These are phyloP conservation scores for Garcia nutans DNA, from an alignment of 345 rosid genomes.

Conservation along the genomic window DNA sequence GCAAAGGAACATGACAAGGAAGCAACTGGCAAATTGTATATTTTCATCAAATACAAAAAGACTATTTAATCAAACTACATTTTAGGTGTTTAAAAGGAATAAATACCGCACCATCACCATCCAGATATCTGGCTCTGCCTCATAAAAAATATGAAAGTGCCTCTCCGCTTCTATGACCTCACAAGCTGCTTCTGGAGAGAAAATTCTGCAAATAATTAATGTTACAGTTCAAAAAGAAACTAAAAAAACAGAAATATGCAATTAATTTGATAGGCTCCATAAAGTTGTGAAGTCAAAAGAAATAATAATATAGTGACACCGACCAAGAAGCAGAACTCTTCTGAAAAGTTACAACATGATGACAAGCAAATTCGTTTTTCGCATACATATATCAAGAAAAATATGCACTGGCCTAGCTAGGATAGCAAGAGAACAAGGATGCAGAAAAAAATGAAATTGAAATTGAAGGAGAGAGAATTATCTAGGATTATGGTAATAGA, in stretches of 20 bases:
- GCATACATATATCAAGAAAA: too few relatives aligned
- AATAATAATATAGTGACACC: neutral
- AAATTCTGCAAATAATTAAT: slow-evolving; percentile 53
- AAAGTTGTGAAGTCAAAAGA: neutral
- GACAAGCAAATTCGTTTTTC: neutral
- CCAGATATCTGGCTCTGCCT: slow-evolving; percentile 93
- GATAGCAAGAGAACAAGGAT: neutral
- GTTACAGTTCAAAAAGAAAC: neutral
- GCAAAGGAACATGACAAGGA: too few relatives aligned
- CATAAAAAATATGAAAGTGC: slow-evolving; percentile 89
- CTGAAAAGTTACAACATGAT: neutral
- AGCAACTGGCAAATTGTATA: neutral
- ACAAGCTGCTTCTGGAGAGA: slow-evolving; percentile 96
- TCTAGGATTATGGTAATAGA: neutral
- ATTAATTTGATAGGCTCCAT: neutral
- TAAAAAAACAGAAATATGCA: neutral
- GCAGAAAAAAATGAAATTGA: neutral
- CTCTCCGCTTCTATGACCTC: slow-evolving; percentile 94
- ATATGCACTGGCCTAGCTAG: neutral
- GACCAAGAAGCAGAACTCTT: neutral
- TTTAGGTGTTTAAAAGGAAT: neutral
- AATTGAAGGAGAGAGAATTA: neutral
- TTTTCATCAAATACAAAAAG: neutral
- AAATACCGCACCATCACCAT: slow-evolving; percentile 74
- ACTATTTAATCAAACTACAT: neutral